Base-by-base conservation (phyloP, 169 alveolate species). In the Miamiensis avidus region DNA sequence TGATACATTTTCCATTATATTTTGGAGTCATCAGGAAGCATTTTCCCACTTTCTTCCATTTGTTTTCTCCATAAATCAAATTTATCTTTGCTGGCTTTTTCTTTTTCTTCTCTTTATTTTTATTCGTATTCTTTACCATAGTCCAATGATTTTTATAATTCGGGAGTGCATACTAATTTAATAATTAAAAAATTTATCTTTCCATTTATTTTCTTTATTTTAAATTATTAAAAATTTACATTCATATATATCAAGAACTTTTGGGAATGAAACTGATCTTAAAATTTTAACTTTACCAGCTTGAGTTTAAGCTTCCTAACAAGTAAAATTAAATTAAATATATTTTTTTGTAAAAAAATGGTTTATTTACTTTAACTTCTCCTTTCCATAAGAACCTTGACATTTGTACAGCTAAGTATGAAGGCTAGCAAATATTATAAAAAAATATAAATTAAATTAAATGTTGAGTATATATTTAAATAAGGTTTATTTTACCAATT, bases 231-330 rank as follows among this genome's bases (percentile, higher is more conserved):
- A n/a, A n/a, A n/a, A n/a, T 49, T 49, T 49, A 85, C 90, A 89
- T 74, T 92, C 96, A 86, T 87, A 93, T 72, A 94, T 65, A 84
- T 95, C 98, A 32, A 95, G 86, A 20, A 93, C 89, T 86, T 90
- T 93, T 0, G 98, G 96, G 91, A 95, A 93, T 15, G 91, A 82
- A 1, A 95, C 97, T 82, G 89, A 88, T 86, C 95, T 91, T 64
- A 95, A 85, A 33, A 95, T 95, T 84, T 95, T 95, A 34, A 97
- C 91, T 65, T 92, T 93, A 30, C 93, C 93, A 26, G 96, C 97
- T 82, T 92, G 86, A 0, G 97, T 91, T 26, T 93, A 95, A n/a
- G 95, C 86, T 33, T 79, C 77, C 77, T 81, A 81, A 74, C 20
- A 11, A 49, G 4, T 49, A 49, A 49, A 49, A 11, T 11, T 49